phyloP scores from a whole-genome alignment of 1,284 basidiomycete genomes.

The Fistulinella cinereoalba region DNA sequence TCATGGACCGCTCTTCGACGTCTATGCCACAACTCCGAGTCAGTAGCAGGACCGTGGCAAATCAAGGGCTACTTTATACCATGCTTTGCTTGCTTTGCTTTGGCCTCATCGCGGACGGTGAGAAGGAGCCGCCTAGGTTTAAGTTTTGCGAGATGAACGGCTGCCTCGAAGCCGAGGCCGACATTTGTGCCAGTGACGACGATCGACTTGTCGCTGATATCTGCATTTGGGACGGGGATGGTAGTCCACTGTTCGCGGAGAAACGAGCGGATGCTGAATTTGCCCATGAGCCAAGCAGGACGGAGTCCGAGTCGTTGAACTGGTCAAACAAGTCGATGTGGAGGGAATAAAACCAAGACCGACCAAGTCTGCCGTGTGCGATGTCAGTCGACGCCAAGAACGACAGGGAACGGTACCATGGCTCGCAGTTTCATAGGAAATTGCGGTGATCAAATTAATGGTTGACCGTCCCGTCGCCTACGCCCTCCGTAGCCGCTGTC shows the following conservation, averaged over 20 bases:
- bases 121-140: constrained; percentile 28
- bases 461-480: no score
- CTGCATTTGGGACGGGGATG: constrained; percentile 21
- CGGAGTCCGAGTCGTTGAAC: no score
- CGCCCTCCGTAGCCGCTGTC: no score
- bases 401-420: not conserved
- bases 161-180: constrained; percentile 37
- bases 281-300: constrained; percentile 18
- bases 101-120: constrained; percentile 28
- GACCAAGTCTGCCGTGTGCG: not conserved
- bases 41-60: not conserved
- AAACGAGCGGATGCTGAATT: constrained; percentile 12
- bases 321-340: no score
- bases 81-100: constrained; percentile 21
- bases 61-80: constrained; percentile 9
- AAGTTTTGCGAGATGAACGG: constrained; percentile 28
- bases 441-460: no score
- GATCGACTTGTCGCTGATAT: constrained; percentile 32
- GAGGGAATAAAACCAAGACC: not conserved
- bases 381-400: not conserved
- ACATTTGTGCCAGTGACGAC: constrained; percentile 33
- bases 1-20: constrained; percentile 13
- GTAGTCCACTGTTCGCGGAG: constrained; percentile 26
- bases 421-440: not conserved
- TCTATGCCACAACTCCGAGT: constrained; percentile 14